Evolutionary conservation across 768 basidiomycete species (phyloP).

Genomic region (Gautieria morchelliformis): DNA sequence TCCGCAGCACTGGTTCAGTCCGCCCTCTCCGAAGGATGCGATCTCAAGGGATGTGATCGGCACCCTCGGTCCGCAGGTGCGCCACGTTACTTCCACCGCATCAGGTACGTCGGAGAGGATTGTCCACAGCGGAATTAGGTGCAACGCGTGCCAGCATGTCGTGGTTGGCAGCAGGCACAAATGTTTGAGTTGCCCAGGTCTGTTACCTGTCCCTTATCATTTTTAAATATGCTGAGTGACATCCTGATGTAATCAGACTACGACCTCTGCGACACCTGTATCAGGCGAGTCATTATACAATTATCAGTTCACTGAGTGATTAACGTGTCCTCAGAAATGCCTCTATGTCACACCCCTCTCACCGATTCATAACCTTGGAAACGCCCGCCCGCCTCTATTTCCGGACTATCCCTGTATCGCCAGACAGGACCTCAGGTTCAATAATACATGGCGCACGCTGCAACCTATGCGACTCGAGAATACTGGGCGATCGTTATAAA

Average conservation of each 20-base stretch:
- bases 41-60: background rate
- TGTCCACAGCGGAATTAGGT: constrained; percentile 51
- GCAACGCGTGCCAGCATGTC: constrained; percentile 50
- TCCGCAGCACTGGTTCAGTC: constrained; percentile 1
- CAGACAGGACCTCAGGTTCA: constrained; percentile 20
- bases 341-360: constrained; percentile 32
- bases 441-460: constrained; percentile 54
- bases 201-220: constrained; percentile 12
- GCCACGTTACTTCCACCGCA: background rate
- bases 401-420: constrained; percentile 37
- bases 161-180: constrained; percentile 68
- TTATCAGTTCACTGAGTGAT: constrained; percentile 8
- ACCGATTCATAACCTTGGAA: constrained; percentile 62
- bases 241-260: constrained; percentile 39
- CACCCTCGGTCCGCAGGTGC: background rate
- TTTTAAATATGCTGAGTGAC: background rate
- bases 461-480: constrained; percentile 65
- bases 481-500: constrained; percentile 71
- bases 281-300: constrained; percentile 38
- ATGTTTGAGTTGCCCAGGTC: constrained; percentile 69
- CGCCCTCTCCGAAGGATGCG: no score
- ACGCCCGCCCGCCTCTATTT: constrained; percentile 58
- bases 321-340: constrained; percentile 24
- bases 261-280: constrained; percentile 58
- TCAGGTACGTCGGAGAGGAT: constrained; percentile 15